Base-by-base conservation (phyloP, 805 yeast species). In the Starmerella roubikii region DNA sequence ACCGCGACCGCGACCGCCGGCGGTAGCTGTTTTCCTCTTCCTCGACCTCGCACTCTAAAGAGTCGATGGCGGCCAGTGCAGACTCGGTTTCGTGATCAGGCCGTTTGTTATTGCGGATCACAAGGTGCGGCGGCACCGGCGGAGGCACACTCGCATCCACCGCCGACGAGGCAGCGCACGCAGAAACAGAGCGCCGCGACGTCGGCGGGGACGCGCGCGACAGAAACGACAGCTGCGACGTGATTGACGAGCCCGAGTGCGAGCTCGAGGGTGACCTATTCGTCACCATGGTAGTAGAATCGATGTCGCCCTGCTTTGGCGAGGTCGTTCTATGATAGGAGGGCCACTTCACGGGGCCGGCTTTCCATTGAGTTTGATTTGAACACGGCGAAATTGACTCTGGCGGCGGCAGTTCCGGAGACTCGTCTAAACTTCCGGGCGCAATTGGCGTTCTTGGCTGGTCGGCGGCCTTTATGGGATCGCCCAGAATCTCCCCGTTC, bases 141-240 rank as follows among this genome's bases (percentile, higher is more conserved):
- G 52, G 52, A 2, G 52, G 52, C 7, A 48, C 37, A 7, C 42
- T 45, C 1, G 51, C 46, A 24, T 47, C 47, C 1, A 47, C 18
- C 6, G 28, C 17, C 11, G 9, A 25, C 9, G 15, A 17, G 19
- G 17, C 35, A 10, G 16, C 8, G 16, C 16, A 21, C 6, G 10
- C n/a, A 12, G 24, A 19, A 5, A 7, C 33, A 4, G 33, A 9
- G 4, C 4, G 19, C n/a, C 11, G 22, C 24, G 9, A n/a, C 33
- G 24, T 18, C 16, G 18, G 33, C 4, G 33, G 33, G 6, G 33
- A 24, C 15, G 36, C 13, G 20, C 23, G 40, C 11, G 46, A 42
- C 13, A 42, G 38, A 4, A 42, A 15, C 1, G 46, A 42, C 3
- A 42, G 38, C 23, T 42, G 46, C 17, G 46, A 42, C 12, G 40